These are phyloP conservation scores for Pseudoturritis turrita DNA, from an alignment of 345 rosid species.

Conservation along the genomic window DNA sequence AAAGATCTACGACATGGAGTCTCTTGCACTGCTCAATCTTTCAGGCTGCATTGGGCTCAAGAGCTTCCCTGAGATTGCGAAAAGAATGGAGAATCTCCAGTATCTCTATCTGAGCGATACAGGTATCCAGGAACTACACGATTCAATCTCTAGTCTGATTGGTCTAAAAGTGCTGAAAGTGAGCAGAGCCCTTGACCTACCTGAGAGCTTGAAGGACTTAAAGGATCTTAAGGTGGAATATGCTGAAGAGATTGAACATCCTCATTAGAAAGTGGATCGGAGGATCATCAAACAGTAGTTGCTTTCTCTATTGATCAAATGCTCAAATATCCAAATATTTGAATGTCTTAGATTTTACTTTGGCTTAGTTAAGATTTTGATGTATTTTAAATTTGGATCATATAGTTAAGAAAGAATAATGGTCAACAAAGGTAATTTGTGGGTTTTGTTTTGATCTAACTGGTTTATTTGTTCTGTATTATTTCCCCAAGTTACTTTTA, in stretches of 20 bases:
- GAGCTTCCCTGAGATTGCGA: conserved; percentile 9
- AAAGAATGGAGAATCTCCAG: background rate
- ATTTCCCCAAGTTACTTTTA: background rate
- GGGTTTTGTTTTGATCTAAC: background rate
- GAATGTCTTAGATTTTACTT: background rate
- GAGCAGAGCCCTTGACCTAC: background rate
- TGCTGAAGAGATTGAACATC: background rate
- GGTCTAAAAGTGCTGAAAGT: conserved; percentile 8
- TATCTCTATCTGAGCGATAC: conserved; percentile 6
- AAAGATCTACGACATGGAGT: conserved; percentile 5
- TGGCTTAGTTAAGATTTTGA: background rate
- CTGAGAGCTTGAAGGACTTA: background rate
- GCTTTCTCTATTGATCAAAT: background rate
- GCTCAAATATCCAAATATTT: background rate
- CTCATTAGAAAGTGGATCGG: background rate
- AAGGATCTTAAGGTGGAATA: background rate
- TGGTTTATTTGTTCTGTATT: background rate
- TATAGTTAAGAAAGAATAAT: background rate
- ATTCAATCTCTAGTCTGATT: background rate
- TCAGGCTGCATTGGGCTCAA: conserved; percentile 8
- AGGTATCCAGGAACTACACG: conserved; percentile 6
- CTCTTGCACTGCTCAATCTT: conserved; percentile 12
- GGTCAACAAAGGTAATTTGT: background rate
- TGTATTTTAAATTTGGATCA: background rate
- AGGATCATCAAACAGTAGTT: background rate